Conservation (phyloP, 2,329 filamentous ascomycete species). For the Fusarium mexicanum region DNA sequence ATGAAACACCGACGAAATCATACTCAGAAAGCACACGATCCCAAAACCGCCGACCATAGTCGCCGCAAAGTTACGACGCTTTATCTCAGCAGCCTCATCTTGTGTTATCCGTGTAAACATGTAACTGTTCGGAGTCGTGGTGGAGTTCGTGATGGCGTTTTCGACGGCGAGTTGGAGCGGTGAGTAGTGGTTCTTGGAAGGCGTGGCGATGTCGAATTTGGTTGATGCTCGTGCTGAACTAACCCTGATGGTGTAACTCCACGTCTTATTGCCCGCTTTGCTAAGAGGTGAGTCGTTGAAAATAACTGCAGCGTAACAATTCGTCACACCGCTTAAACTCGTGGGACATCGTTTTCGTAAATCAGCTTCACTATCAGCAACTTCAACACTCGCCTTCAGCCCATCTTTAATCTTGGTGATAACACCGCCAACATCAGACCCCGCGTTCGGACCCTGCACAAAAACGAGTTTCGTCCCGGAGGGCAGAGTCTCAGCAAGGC, state of each 20-base stretch:
- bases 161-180: neutral
- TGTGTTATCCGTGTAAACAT: neutral
- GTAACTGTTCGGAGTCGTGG: neutral
- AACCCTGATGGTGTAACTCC: neutral
- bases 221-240: neutral
- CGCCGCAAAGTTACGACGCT: neutral
- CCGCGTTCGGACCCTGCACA: neutral
- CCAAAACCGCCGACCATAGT: neutral
- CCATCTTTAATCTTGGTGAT: neutral
- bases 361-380: neutral
- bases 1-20: constrained; percentile 5
- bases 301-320: constrained; percentile 2
- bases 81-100: neutral
- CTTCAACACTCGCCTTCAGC: neutral
- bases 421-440: neutral
- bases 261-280: neutral
- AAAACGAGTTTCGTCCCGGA: neutral
- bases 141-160: neutral
- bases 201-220: neutral
- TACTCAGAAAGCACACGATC: neutral
- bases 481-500: neutral
- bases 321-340: neutral
- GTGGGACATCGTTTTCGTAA: neutral
- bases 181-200: neutral
- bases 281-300: neutral